Conservation (phyloP, 176 grass and related monocot genomes). For the Triticum monococcum region DNA sequence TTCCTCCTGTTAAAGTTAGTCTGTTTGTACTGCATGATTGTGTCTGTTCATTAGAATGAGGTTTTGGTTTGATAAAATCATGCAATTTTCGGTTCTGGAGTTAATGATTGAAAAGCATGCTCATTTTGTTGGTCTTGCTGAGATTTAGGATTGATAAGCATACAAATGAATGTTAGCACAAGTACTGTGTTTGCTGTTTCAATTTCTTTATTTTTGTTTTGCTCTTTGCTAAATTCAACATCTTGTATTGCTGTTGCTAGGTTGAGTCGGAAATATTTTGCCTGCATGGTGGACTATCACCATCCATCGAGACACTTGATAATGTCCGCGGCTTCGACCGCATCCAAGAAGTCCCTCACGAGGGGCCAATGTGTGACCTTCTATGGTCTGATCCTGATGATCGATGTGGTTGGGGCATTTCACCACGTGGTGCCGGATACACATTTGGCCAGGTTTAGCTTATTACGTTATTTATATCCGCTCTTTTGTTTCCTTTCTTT, state of each 20-base stretch:
- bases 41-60: not conserved
- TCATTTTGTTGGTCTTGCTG: not conserved
- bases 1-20: not conserved
- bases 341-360: slow-evolving; percentile 74
- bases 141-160: not conserved
- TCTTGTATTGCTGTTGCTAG: slow-evolving; percentile 11
- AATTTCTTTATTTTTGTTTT: not conserved
- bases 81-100: not conserved
- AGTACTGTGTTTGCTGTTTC: not conserved
- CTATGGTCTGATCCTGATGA: slow-evolving; percentile 77
- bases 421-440: slow-evolving; percentile 70
- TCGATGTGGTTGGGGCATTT: slow-evolving; percentile 71
- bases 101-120: no score
- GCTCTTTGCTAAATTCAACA: not conserved
- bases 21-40: not conserved
- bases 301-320: slow-evolving; percentile 65
- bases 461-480: not conserved
- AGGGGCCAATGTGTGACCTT: slow-evolving; percentile 74
- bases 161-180: not conserved
- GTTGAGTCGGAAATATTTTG: slow-evolving; percentile 78
- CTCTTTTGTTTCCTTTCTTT: not conserved
- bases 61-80: not conserved
- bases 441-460: slow-evolving; percentile 65
- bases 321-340: slow-evolving; percentile 66
- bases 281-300: slow-evolving; percentile 65